phyloP scores from a whole-genome alignment of 1,284 basidiomycete genomes.

The Ustilago sp. region DNA sequence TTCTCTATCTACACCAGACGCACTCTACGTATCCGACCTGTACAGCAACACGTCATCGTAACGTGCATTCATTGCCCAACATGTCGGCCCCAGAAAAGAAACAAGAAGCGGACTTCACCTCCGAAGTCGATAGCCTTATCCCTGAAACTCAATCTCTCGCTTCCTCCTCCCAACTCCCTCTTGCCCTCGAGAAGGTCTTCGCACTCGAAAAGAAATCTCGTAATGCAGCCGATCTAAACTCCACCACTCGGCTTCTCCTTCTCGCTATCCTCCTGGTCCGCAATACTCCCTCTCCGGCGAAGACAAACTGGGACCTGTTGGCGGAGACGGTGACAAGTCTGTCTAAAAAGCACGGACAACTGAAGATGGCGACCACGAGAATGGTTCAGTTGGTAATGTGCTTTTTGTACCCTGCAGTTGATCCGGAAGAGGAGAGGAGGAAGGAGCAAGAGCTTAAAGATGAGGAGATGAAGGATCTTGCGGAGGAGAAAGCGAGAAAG shows the following conservation, averaged over 20 bases:
- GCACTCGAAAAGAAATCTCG: conserved; percentile 93
- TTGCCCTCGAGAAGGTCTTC: conserved; percentile 89
- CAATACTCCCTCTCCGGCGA: conserved; percentile 37
- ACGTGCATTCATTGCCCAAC: neutral
- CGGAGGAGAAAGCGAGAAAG: conserved; percentile 41
- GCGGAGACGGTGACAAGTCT: conserved; percentile 58
- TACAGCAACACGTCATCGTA: neutral
- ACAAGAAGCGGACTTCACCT: conserved; percentile 74
- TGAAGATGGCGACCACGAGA: conserved; percentile 87
- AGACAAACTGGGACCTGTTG: conserved; percentile 59
- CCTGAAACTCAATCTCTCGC: conserved; percentile 72
- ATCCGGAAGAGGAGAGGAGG: conserved; percentile 74
- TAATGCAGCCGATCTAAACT: conserved; percentile 92
- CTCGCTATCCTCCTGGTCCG: conserved; percentile 73
- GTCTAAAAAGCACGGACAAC: conserved; percentile 96
- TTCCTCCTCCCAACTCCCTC: conserved; percentile 82
- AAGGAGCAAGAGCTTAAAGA: conserved; percentile 43
- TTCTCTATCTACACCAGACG: neutral
- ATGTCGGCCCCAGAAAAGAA: conserved; percentile 69
- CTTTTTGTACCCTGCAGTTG: conserved; percentile 58
- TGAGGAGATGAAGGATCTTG: conserved; percentile 48
- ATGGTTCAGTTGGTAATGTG: conserved; percentile 76
- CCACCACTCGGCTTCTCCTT: conserved; percentile 87
- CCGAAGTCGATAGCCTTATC: conserved; percentile 72
- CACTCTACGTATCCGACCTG: neutral